Conservation (phyloP, 805 yeast genomes). For the Starmerella apis region DNA sequence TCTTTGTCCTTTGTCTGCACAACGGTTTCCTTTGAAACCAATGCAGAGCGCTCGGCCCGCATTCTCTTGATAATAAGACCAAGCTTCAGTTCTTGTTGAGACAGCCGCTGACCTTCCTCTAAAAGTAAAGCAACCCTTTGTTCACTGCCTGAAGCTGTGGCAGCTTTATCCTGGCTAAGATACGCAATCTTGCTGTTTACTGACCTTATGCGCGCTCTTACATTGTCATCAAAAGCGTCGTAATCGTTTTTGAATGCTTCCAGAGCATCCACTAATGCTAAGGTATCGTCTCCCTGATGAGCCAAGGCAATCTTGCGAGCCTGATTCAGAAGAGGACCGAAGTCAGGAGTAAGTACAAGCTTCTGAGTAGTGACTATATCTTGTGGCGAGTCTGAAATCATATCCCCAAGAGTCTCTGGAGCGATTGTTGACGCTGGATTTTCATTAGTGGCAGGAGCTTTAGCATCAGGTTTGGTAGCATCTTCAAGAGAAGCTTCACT, state of each 20-base stretch:
- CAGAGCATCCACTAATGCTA: slow-evolving; percentile 16
- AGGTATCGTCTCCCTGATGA: slow-evolving; percentile 13
- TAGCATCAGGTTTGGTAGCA: neutral
- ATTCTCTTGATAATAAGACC: slow-evolving; percentile 57
- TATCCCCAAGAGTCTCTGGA: slow-evolving; percentile 3
- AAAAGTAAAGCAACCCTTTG: slow-evolving; percentile 52
- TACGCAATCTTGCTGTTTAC: slow-evolving; percentile 17
- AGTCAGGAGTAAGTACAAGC: slow-evolving; percentile 43
- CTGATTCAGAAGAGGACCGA: slow-evolving; percentile 2
- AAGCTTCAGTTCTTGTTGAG: slow-evolving; percentile 48
- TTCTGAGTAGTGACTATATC: slow-evolving; percentile 35
- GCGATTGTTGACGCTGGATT: neutral
- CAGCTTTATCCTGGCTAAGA: slow-evolving; percentile 9
- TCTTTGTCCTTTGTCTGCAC: slow-evolving; percentile 2
- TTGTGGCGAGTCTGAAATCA: slow-evolving; percentile 7
- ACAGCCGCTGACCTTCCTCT: slow-evolving; percentile 31
- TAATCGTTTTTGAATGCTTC: slow-evolving; percentile 6
- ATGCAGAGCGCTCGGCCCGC: slow-evolving; percentile 40
- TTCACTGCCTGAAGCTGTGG: slow-evolving; percentile 33
- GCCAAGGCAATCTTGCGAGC: slow-evolving; percentile 18
- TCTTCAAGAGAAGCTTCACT: too few relatives aligned
- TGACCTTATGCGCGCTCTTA: slow-evolving; percentile 11
- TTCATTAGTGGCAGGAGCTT: neutral
- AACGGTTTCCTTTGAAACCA: slow-evolving; percentile 26
- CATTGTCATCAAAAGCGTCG: slow-evolving; percentile 5